Evolutionary conservation across 2,329 filamentous ascomycete genomes (phyloP), one percentile per base, ranked within the genome.

Genomic region (Claviceps africana): DNA sequence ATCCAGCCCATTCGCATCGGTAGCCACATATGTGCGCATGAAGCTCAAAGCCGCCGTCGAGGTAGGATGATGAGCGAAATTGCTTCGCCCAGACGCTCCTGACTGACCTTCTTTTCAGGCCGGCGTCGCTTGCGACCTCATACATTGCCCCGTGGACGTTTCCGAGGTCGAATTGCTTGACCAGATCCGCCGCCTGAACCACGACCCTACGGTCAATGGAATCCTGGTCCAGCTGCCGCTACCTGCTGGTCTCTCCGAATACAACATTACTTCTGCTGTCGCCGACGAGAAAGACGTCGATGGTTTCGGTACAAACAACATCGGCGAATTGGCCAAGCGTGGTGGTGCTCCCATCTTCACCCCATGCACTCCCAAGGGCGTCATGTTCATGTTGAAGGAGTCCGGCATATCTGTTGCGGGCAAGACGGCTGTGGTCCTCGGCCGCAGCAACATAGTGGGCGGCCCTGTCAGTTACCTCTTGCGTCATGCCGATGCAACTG

Each of bases 1-100:
- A 51, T 39, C 33, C 25, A 45, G 19, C n/a, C 39, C 21, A 39
- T 37, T 47, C 67, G 63, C 68, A 60, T 67, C 54, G 53, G 57
- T 63, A 91, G 86, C 84, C 64, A 97, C 91, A 50, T 98, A 98
- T 86, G 91, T 98, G 71, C 90, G 90, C 72, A 98, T 98, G 93
- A 98, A 98, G 76, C 74, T 96, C 64, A 98, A 96, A 78, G 93
- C 93, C 59, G 93, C 93, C 54, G 76, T 87, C 67, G 93, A 97
- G 78, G 86, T 89, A 73, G 60, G 51, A n/a, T 30, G 40, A 15
- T 15, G 22, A 19, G 15, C 58, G 52, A 57, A 35, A 37, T 42
- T 22, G 15, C 17, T 9, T 48, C 25, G 49, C 35, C 48, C 11
- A n/a, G 8, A 17, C 9, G 25, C 13, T 8, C 30, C 48, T 15